Percentiles rank a stretch among this genome's conserved stretches.
phyloP scores from a whole-genome alignment of 164 flowering plant genomes.

The Berberis thunbergii region DNA sequence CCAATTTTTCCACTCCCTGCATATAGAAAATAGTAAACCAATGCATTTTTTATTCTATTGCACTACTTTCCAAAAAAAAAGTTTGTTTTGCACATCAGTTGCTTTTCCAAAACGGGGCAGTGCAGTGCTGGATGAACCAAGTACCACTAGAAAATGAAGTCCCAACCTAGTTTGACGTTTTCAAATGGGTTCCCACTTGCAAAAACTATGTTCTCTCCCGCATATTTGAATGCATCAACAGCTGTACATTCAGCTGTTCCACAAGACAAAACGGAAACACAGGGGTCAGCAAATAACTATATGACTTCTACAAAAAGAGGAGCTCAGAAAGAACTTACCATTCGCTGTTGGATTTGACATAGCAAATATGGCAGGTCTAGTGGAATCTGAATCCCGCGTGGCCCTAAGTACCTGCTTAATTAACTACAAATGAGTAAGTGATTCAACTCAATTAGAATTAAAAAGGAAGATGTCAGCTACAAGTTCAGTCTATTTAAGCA shows the following conservation, averaged over 20 bases:
- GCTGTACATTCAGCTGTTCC: constrained; percentile 94
- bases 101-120: not conserved
- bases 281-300: not conserved
- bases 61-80: not conserved
- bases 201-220: constrained; percentile 85
- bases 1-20: constrained; percentile 81
- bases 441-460: too few relatives aligned
- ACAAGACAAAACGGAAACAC: not conserved
- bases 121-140: not conserved
- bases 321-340: constrained; percentile 40
- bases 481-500: too few relatives aligned
- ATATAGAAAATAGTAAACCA: constrained; percentile 3
- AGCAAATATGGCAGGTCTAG: constrained; percentile 92
- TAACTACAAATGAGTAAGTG: not conserved
- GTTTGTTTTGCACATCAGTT: not conserved
- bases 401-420: constrained; percentile 77
- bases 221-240: constrained; percentile 84
- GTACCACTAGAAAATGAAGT: not conserved
- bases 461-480: too few relatives aligned
- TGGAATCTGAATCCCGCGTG: constrained; percentile 81
- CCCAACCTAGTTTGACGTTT: constrained; percentile 68
- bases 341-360: constrained; percentile 98
- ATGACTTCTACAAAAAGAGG: constrained; percentile 4
- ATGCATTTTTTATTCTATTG: not conserved
- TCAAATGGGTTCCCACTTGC: constrained; percentile 97